phyloP scores from a whole-genome alignment of 352 stramenopile species.

The Globisporangium emineosum region DNA sequence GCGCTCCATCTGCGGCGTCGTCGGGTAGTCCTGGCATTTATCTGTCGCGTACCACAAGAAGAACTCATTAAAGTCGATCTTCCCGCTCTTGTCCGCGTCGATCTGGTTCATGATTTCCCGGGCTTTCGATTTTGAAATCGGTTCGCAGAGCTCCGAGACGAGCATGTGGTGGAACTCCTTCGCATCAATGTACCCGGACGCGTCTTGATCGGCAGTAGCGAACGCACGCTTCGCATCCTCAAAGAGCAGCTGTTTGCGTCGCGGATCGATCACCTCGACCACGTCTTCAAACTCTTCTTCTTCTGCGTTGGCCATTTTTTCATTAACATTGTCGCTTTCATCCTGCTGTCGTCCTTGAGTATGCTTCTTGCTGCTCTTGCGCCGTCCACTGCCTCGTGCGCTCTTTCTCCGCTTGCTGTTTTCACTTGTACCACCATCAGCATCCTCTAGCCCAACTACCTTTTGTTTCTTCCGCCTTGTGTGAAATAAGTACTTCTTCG shows the following conservation, averaged over 20 bases:
- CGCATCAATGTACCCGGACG: conserved; percentile 34
- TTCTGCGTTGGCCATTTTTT: neutral
- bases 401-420: conserved; percentile 4
- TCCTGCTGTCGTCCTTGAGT: neutral
- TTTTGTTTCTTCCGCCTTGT: conserved; percentile 21
- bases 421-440: neutral
- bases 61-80: conserved; percentile 50
- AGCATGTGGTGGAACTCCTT: conserved; percentile 37
- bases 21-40: conserved; percentile 44
- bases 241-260: conserved; percentile 33
- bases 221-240: conserved; percentile 32
- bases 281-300: conserved; percentile 33
- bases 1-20: conserved; percentile 32
- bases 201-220: conserved; percentile 28
- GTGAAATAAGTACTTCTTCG: conserved; percentile 33
- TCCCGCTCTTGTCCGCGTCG: conserved; percentile 34
- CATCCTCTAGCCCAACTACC: too few species aligned
- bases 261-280: conserved; percentile 36
- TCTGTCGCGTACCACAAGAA: conserved; percentile 47
- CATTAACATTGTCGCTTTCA: neutral
- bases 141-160: conserved; percentile 35
- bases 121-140: conserved; percentile 27
- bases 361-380: conserved; percentile 9
- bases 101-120: conserved; percentile 33
- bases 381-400: neutral